A percentile compares a stretch with the other conserved stretches of the same genome.
phyloP scores from a whole-genome alignment of 2,329 filamentous ascomycete species.

The Cercospora citrullina region DNA sequence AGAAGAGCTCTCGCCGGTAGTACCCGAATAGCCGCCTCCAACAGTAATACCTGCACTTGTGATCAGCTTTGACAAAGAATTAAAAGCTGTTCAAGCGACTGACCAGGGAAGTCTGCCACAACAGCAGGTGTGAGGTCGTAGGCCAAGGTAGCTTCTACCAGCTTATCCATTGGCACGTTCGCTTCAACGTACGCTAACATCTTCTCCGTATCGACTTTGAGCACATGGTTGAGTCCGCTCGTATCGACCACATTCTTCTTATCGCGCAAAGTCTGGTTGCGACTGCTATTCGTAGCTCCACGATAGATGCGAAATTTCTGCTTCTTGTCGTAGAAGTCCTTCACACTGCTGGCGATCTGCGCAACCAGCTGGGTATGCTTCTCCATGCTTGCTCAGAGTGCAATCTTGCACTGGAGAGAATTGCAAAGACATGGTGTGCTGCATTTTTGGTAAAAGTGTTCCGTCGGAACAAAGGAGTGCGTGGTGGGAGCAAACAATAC shows the following conservation, averaged over 20 bases:
- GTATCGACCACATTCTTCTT: constrained; percentile 61
- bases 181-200: constrained; percentile 66
- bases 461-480: neutral
- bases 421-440: neutral
- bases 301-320: constrained; percentile 71
- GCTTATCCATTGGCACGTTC: constrained; percentile 67
- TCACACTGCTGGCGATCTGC: constrained; percentile 49
- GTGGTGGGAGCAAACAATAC: neutral
- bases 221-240: constrained; percentile 62
- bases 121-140: constrained; percentile 62
- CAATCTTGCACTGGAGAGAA: neutral
- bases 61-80: neutral
- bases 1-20: constrained; percentile 66
- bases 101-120: constrained; percentile 67
- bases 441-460: neutral
- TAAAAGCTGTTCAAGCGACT: neutral
- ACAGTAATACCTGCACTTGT: constrained; percentile 58
- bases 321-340: constrained; percentile 52
- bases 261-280: constrained; percentile 47
- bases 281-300: constrained; percentile 75
- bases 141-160: constrained; percentile 59
- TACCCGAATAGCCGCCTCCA: constrained; percentile 67
- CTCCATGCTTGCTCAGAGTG: constrained; percentile 19
- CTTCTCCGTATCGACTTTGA: constrained; percentile 56
- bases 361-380: constrained; percentile 41